Evolutionary conservation across 768 basidiomycete species (phyloP), one percentile per base, ranked within the genome.

Genomic region (Pleurotus citrinopileatus): DNA sequence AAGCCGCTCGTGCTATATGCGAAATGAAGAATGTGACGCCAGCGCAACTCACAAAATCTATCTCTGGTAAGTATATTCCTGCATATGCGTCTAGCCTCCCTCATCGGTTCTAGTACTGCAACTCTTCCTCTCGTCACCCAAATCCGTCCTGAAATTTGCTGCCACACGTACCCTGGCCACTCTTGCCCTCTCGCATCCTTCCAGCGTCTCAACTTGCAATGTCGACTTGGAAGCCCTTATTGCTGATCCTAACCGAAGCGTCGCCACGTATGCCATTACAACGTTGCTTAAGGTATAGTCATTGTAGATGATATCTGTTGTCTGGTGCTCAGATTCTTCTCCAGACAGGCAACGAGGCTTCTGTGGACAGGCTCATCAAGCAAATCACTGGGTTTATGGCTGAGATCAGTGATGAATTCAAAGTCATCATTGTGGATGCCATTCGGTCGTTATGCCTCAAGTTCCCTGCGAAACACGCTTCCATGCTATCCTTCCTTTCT

Each of bases 401-500:
- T 54, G 97, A 99, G 70, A 98, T 99, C 72, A 96, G 93, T 60
- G 97, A 99, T 70, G 97, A 99, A 72, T 99, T 99, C 83, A 98
- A 98, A 77, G 95, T 98, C 67, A 97, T 99, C 73, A 97, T 99
- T 45, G 97, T 99, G 53, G 94, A 98, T 57, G 97, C 97, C 55
- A 94, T 99, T 67, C 91, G 97, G 47, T 94, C 96, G 7, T 84
- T 99, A 26, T 98, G 95, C 73, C 87, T 99, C 75, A 99, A 99
- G 71, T 99, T 99, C 80, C 97, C 97, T 2, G 75, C 88, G 27
- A 99, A 99, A 74, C 94, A 99, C 64, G 89, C 84, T 1, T 89
- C 94, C 36, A 98, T 99, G 96, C 87, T 99, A 54, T 84, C 88
- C 3, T 99, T 99, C 85, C 80, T 99, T 27, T 94, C 94, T 42